phyloP scores from a whole-genome alignment of 768 basidiomycete genomes.

The Wakefieldia striispora region DNA sequence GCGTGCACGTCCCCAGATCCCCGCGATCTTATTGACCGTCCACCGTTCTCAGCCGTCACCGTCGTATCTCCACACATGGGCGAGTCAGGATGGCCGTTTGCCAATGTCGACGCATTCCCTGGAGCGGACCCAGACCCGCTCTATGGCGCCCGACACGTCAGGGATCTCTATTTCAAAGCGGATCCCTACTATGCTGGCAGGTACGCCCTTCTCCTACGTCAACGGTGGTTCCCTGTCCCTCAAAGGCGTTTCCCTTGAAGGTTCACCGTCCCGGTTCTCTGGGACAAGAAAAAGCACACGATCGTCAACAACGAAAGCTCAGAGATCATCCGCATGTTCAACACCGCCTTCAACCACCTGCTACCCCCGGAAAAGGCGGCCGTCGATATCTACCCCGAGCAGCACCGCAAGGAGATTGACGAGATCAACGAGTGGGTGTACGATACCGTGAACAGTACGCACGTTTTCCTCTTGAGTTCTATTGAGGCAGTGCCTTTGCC shows the following conservation, averaged over 20 bases:
- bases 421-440: slow-evolving; percentile 85
- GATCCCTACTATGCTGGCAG: slow-evolving; percentile 71
- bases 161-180: slow-evolving; percentile 81
- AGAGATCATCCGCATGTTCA: slow-evolving; percentile 94
- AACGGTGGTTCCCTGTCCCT: background rate
- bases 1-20: slow-evolving; percentile 27
- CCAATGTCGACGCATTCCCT: slow-evolving; percentile 61
- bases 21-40: background rate
- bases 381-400: slow-evolving; percentile 77
- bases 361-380: slow-evolving; percentile 62
- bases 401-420: slow-evolving; percentile 75
- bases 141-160: slow-evolving; percentile 65
- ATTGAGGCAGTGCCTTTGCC: background rate
- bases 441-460: slow-evolving; percentile 76
- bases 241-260: slow-evolving; percentile 29
- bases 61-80: slow-evolving; percentile 88
- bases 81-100: slow-evolving; percentile 84
- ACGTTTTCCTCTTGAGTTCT: slow-evolving; percentile 1
- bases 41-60: slow-evolving; percentile 55
- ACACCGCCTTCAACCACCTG: slow-evolving; percentile 76
- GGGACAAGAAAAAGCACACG: slow-evolving; percentile 85
- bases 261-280: slow-evolving; percentile 88
- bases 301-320: slow-evolving; percentile 96
- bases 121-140: slow-evolving; percentile 76
- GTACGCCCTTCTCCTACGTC: slow-evolving; percentile 33